Percentiles rank a stretch among this genome's conserved stretches.
These are phyloP conservation scores for Madurella fahalii DNA, from an alignment of 2,329 filamentous ascomycete species.

Conservation along the genomic window DNA sequence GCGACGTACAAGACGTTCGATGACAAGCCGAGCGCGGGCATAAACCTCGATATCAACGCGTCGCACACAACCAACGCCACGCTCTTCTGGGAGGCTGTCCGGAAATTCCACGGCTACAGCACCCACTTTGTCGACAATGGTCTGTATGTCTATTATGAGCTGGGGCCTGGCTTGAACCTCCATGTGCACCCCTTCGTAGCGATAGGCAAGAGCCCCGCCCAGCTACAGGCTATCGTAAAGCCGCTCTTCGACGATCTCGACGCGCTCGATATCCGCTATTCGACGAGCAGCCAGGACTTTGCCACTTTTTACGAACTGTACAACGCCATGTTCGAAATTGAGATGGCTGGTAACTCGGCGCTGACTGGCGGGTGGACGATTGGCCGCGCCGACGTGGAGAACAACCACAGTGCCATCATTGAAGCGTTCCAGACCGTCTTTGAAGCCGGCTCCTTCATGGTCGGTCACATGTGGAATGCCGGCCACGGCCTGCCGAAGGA, in stretches of 20 bases:
- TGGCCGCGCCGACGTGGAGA: conserved; percentile 33
- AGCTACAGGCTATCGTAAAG: conserved; percentile 34
- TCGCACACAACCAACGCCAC: conserved; percentile 35
- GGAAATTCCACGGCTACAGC: conserved; percentile 43
- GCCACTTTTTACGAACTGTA: conserved; percentile 36
- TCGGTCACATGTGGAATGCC: conserved; percentile 38
- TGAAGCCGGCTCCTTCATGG: conserved; percentile 32
- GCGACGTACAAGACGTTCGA: conserved; percentile 49
- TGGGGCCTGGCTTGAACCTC: conserved; percentile 37
- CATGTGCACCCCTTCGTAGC: conserved; percentile 38
- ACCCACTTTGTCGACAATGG: conserved; percentile 39
- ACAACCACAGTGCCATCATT: conserved; percentile 34
- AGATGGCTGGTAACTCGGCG: conserved; percentile 32
- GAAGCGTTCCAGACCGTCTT: conserved; percentile 33
- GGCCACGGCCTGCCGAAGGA: conserved; percentile 29
- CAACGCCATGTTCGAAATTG: conserved; percentile 35
- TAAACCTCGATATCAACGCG: conserved; percentile 37
- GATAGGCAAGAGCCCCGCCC: conserved; percentile 33
- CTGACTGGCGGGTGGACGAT: conserved; percentile 39
- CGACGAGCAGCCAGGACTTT: conserved; percentile 29
- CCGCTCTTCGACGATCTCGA: conserved; percentile 35
- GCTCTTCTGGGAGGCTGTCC: conserved; percentile 45
- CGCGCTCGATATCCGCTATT: conserved; percentile 28
- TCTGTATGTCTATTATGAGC: conserved; percentile 42
- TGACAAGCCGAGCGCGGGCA: conserved; percentile 41